Evolutionary conservation across 2,329 filamentous ascomycete species (phyloP).

Genomic region (Fusarium sp.): DNA sequence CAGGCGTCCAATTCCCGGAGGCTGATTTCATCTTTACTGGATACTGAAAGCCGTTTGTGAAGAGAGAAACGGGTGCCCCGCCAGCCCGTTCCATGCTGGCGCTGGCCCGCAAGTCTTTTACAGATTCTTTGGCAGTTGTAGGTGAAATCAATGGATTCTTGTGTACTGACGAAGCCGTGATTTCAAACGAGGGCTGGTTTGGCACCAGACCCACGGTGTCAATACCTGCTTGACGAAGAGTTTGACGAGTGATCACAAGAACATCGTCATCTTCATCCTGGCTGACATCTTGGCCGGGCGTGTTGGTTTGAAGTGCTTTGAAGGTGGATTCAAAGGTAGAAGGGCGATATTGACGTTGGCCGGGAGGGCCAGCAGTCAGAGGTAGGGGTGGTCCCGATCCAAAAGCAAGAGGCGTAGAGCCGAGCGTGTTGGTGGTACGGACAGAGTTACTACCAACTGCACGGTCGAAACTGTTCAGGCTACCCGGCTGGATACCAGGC

Average conservation of each 20-base stretch:
- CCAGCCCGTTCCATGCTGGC: not conserved
- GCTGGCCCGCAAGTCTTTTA: conserved; percentile 6
- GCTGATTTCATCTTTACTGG: not conserved
- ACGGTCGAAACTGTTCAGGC: conserved; percentile 20
- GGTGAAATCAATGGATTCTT: not conserved
- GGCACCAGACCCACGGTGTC: conserved; percentile 26
- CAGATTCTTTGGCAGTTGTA: not conserved
- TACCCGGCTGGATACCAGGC: conserved; percentile 11
- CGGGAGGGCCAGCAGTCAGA: conserved; percentile 64
- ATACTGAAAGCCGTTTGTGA: not conserved
- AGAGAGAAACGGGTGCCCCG: not conserved
- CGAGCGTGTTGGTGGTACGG: conserved; percentile 19
- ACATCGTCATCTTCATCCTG: conserved; percentile 43
- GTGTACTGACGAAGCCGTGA: conserved; percentile 3
- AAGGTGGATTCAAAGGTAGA: conserved; percentile 53
- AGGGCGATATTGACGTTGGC: conserved; percentile 60
- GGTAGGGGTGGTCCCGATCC: conserved; percentile 58
- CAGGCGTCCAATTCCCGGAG: conserved; percentile 15
- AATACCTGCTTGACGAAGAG: conserved; percentile 37
- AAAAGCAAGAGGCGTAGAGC: conserved; percentile 42
- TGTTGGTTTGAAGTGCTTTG: conserved; percentile 47
- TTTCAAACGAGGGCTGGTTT: conserved; percentile 15
- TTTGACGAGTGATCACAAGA: conserved; percentile 36
- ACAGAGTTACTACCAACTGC: conserved; percentile 23
- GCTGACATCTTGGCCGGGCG: conserved; percentile 32